Base-by-base conservation (phyloP, 257 asterid genomes). In the Solanum arcanum region DNA sequence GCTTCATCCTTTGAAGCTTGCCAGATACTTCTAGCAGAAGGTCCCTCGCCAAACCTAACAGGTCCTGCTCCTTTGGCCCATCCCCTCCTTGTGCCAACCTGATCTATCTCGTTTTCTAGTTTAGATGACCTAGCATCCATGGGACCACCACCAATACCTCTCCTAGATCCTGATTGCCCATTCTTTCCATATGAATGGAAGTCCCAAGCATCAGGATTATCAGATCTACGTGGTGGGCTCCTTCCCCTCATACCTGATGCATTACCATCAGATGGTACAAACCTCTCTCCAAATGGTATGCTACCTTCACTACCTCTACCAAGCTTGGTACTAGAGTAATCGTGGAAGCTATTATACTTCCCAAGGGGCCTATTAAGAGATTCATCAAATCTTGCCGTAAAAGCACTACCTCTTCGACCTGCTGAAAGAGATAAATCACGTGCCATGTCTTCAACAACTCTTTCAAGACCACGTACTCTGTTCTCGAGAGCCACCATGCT, bases 1-100 rank as follows among this genome's bases (percentile, higher is more conserved):
- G 98, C 98, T 90, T 97, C 99, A 83, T 97, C 99, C 90, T 96
- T 96, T 37, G 99, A 97, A 91, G 99, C 99, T 93, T 96, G 98
- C 99, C 99, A 96, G 37, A 97, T 98, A 76, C 99, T 96, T 92
- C 99, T 93, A 7, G 99, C 99, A 60, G 99, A 97, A 72, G 99
- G 99, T 68, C 99, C 99, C 93, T 97, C 99, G 13, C 99, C 98
- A 77, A 96, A 97, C 88, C 99, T 90, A 92, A 97, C 91, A 6
- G 94, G 96, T 76, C 92, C 94, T 12, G 89, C 91, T 88, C 97
- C 97, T 89, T 95, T 93, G 70, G 92, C 98, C 98, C 98, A 95
- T 76, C 92, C 99, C 89, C 96, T 92, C 90, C 97, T 88, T 91
- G 91, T 91, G 74, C 93, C 94, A 27, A 83, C 91, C 87, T 92